Percentiles rank a stretch among this genome's conserved stretches.
These are phyloP conservation scores for Rubus idaeus DNA, from an alignment of 306 rosid species.

Conservation along the genomic window DNA sequence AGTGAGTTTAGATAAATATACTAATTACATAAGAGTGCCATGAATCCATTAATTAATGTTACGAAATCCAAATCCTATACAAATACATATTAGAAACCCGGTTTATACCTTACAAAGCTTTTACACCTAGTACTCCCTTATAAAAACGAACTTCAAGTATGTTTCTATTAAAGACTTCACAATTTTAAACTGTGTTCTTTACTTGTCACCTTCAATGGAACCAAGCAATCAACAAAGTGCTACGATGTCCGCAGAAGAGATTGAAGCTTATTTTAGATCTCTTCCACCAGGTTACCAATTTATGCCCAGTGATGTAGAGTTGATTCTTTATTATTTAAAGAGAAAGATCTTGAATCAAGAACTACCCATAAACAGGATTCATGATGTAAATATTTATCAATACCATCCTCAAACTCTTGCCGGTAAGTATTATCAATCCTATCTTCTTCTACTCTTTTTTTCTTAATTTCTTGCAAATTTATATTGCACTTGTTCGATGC, in stretches of 20 bases:
- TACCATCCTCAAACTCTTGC: neutral
- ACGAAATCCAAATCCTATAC: too few relatives aligned
- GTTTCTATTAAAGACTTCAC: too few relatives aligned
- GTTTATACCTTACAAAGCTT: too few relatives aligned
- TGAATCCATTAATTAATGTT: too few relatives aligned
- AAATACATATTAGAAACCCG: too few relatives aligned
- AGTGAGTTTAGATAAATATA: too few relatives aligned
- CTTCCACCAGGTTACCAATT: neutral
- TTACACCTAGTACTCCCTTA: too few relatives aligned
- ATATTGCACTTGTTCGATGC: too few relatives aligned
- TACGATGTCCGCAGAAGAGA: neutral
- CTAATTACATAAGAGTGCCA: too few relatives aligned
- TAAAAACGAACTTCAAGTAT: too few relatives aligned
- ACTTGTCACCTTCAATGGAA: neutral
- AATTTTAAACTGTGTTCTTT: too few relatives aligned
- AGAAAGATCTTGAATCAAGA: neutral
- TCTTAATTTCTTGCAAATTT: neutral
- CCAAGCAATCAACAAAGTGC: neutral
- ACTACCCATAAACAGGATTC: neutral
- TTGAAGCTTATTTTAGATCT: neutral
- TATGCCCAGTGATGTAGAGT: neutral
- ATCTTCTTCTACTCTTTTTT: neutral
- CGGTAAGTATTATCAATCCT: neutral
- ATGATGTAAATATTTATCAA: neutral
- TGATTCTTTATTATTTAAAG: neutral